Conservation (phyloP, 306 rosid species). For the Begonia peltatifolia region DNA sequence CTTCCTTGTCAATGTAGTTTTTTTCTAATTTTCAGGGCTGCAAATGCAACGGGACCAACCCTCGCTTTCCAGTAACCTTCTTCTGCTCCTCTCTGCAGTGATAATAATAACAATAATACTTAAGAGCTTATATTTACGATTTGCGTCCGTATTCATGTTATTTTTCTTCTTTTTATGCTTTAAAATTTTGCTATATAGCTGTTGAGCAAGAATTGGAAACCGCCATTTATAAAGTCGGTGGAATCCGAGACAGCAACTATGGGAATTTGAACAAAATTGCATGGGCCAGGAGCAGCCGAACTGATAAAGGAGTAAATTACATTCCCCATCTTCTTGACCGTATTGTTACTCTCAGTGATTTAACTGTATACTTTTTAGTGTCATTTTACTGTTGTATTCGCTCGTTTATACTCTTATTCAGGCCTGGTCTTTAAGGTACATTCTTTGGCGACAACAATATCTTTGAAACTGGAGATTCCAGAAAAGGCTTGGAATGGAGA, state of each 20-base stretch:
- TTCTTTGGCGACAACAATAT: conserved; percentile 65
- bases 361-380: neutral
- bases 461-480: conserved; percentile 90
- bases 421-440: conserved; percentile 44
- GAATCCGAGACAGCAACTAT: conserved; percentile 60
- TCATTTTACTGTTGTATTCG: conserved; percentile 4
- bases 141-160: neutral
- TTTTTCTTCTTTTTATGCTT: conserved; percentile 1
- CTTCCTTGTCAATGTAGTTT: neutral
- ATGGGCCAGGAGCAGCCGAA: conserved; percentile 93
- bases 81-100: neutral
- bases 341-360: neutral
- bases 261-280: conserved; percentile 67
- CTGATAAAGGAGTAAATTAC: conserved; percentile 80
- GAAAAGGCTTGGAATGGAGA: conserved; percentile 56
- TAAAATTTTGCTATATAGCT: conserved; percentile 35
- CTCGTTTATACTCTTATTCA: conserved; percentile 4
- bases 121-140: too few relatives aligned
- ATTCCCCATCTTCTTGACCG: neutral
- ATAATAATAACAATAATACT: neutral
- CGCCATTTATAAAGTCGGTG: conserved; percentile 80
- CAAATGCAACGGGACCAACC: conserved; percentile 60
- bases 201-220: conserved; percentile 75
- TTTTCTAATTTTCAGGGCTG: conserved; percentile 37
- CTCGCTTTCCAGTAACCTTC: conserved; percentile 43